Evolutionary conservation across 192 early-diverging fungal genomes (phyloP).

Genomic region (Entophlyctis luteolus): DNA sequence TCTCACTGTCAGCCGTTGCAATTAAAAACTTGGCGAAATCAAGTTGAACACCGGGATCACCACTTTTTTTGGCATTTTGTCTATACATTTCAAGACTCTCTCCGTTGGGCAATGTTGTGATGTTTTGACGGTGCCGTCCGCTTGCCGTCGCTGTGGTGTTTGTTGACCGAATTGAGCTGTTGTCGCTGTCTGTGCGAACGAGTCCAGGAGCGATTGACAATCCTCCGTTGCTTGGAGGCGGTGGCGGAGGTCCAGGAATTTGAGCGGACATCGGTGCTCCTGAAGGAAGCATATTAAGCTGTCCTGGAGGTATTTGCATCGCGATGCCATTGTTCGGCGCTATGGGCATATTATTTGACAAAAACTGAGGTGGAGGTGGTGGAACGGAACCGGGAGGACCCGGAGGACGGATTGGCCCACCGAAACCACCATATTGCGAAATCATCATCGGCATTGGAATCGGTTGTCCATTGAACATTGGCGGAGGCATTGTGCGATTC

Average conservation of each 20-base stretch:
- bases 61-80: constrained; percentile 23
- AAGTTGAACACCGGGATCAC: constrained; percentile 16
- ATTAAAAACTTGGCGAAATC: constrained; percentile 83
- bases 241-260: not conserved
- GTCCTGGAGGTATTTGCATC: constrained; percentile 5
- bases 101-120: not conserved
- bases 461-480: not conserved
- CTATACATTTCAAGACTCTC: constrained; percentile 25
- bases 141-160: not conserved
- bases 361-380: not conserved
- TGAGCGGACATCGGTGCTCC: not conserved
- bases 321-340: no score
- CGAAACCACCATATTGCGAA: constrained; percentile 2
- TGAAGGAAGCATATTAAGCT: not conserved
- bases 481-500: constrained; percentile 1
- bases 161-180: constrained; percentile 20
- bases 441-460: constrained; percentile 1
- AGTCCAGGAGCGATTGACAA: not conserved
- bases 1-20: constrained; percentile 58
- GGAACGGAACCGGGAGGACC: constrained; percentile 5
- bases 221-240: not conserved
- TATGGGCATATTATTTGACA: not conserved
- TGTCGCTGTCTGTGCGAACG: constrained; percentile 9
- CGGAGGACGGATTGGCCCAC: constrained; percentile 11
- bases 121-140: not conserved